Conservation (phyloP, 257 asterid species). For the Nicotiana sylvestris region DNA sequence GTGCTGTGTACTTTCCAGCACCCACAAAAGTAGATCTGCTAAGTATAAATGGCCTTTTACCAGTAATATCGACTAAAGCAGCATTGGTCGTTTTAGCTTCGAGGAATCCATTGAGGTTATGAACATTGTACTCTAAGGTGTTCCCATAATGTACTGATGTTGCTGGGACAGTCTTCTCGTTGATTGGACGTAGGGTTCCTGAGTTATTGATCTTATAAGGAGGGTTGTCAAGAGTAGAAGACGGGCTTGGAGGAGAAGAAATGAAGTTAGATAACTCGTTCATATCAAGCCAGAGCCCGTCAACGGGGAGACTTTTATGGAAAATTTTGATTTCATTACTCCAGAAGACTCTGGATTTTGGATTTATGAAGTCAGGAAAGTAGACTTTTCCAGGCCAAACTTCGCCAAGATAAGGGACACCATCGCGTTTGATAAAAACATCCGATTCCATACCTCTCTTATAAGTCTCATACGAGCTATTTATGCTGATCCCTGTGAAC, state of each 20-base stretch:
- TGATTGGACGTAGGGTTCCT: slow-evolving; percentile 37
- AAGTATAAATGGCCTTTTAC: slow-evolving; percentile 84
- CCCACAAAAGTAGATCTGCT: slow-evolving; percentile 87
- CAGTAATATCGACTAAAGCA: slow-evolving; percentile 43
- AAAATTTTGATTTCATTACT: slow-evolving; percentile 60
- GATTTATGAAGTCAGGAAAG: slow-evolving; percentile 82
- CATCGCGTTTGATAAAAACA: slow-evolving; percentile 69
- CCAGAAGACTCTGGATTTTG: slow-evolving; percentile 48
- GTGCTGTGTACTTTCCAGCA: slow-evolving; percentile 81
- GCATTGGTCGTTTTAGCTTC: slow-evolving; percentile 65
- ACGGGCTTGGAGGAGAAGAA: slow-evolving; percentile 52
- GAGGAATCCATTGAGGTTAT: slow-evolving; percentile 77
- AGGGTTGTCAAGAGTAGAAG: slow-evolving; percentile 65
- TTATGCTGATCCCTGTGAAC: slow-evolving; percentile 53
- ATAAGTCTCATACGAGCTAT: slow-evolving; percentile 59
- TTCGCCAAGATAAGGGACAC: slow-evolving; percentile 59
- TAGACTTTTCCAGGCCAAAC: slow-evolving; percentile 93
- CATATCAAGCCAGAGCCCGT: slow-evolving; percentile 97
- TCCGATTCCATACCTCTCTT: slow-evolving; percentile 65
- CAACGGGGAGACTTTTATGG: slow-evolving; percentile 46
- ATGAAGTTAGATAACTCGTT: slow-evolving; percentile 80
- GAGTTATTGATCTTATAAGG: slow-evolving; percentile 81
- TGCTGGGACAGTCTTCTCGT: slow-evolving; percentile 59
- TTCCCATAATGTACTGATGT: slow-evolving; percentile 59
- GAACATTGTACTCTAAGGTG: slow-evolving; percentile 60